Percentiles rank a stretch among this genome's conserved stretches.
phyloP scores from a whole-genome alignment of 1,284 basidiomycete genomes.

The Thecaphora thlaspeos region DNA sequence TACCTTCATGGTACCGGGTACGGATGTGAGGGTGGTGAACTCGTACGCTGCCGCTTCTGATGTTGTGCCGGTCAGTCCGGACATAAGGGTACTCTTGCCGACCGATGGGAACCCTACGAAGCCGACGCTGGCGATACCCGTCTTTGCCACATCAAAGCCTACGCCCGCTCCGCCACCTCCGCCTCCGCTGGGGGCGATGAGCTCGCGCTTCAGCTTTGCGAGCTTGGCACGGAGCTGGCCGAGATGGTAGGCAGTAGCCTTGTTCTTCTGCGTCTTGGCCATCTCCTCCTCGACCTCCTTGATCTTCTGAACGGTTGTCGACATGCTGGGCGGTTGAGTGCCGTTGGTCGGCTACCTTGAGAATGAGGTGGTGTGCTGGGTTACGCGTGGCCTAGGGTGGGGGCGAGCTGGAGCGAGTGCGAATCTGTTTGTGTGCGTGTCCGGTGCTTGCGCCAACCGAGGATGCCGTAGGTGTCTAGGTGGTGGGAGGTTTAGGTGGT shows the following conservation, averaged over 20 bases:
- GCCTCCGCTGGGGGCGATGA: slow-evolving; percentile 75
- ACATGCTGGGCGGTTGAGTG: slow-evolving; percentile 14
- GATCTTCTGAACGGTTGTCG: slow-evolving; percentile 53
- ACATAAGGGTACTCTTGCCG: slow-evolving; percentile 85
- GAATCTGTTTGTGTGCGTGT: too few relatives aligned
- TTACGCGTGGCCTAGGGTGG: not conserved
- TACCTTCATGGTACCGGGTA: slow-evolving; percentile 91
- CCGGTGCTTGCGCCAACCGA: too few relatives aligned
- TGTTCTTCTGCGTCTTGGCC: slow-evolving; percentile 83
- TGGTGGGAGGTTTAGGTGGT: too few relatives aligned
- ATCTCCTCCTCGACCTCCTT: slow-evolving; percentile 58
- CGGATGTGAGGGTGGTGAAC: slow-evolving; percentile 75
- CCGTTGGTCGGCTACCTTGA: too few relatives aligned
- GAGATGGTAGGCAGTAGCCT: slow-evolving; percentile 74
- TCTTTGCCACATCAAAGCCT: slow-evolving; percentile 90
- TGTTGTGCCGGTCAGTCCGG: slow-evolving; percentile 93
- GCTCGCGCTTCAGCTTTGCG: slow-evolving; percentile 91
- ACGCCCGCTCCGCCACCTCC: slow-evolving; percentile 71
- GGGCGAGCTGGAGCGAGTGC: too few relatives aligned
- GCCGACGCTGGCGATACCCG: slow-evolving; percentile 91
- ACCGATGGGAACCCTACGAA: slow-evolving; percentile 59
- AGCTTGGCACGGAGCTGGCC: slow-evolving; percentile 98
- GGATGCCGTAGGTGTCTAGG: too few relatives aligned
- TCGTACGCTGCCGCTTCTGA: slow-evolving; percentile 98
- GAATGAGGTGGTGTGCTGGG: too few relatives aligned